A percentile compares a stretch with the other conserved stretches of the same genome.
Conservation (phyloP, 2,329 filamentous ascomycete species). For the Trichoderma semiorbis region DNA sequence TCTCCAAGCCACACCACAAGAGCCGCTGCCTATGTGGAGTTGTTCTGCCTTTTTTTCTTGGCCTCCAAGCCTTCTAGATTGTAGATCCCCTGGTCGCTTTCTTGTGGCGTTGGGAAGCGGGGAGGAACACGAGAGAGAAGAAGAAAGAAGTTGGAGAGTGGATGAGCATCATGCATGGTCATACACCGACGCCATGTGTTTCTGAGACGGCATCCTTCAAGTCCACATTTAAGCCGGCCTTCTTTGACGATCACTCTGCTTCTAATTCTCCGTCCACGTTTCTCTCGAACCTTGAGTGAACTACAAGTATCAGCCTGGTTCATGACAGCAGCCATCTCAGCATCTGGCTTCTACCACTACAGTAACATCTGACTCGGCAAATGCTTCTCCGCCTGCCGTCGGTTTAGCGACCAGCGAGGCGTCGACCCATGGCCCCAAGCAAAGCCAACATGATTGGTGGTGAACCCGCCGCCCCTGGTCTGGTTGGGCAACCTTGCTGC, state of each 20-base stretch:
- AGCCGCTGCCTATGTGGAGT: slow-evolving; percentile 8
- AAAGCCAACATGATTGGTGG: neutral
- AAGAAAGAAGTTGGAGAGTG: neutral
- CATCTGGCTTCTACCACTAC: neutral
- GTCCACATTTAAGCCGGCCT: neutral
- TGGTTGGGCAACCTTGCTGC: neutral
- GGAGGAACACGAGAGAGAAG: neutral
- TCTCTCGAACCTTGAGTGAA: neutral
- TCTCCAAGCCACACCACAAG: neutral
- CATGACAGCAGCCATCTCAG: neutral
- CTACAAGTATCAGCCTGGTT: no score
- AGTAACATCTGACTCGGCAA: neutral
- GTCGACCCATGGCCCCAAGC: neutral
- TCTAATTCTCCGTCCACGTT: neutral
- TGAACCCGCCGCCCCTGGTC: neutral
- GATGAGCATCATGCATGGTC: neutral
- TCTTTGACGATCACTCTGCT: neutral
- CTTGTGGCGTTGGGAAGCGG: neutral
- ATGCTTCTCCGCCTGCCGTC: neutral
- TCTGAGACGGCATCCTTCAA: neutral
- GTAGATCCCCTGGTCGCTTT: neutral
- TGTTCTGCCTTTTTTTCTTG: neutral
- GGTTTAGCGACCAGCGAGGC: neutral
- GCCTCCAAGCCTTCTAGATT: slow-evolving; percentile 6
- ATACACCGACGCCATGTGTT: neutral